Conservation (phyloP, 345 rosid genomes). For the Camelina laxa region DNA sequence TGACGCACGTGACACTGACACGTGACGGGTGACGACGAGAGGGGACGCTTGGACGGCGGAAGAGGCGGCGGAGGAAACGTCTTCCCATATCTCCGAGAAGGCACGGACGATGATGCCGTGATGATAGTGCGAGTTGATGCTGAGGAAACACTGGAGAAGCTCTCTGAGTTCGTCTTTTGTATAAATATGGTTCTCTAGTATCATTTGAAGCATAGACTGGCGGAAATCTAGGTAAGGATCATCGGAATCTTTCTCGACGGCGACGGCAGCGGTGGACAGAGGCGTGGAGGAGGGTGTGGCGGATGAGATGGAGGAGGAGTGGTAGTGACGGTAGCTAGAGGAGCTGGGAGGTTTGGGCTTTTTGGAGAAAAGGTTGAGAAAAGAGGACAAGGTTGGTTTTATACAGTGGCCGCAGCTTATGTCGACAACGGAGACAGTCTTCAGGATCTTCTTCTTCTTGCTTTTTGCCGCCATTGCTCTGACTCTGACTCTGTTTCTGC, state of each 20-base stretch:
- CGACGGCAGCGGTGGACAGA: slow-evolving; percentile 53
- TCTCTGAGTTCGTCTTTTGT: slow-evolving; percentile 73
- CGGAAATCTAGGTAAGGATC: slow-evolving; percentile 93
- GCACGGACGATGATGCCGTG: slow-evolving; percentile 79
- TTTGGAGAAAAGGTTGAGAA: slow-evolving; percentile 54
- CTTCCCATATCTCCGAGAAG: slow-evolving; percentile 92
- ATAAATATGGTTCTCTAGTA: slow-evolving; percentile 84
- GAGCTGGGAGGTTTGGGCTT: slow-evolving; percentile 28
- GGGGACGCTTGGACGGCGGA: slow-evolving; percentile 24
- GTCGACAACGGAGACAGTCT: slow-evolving; percentile 57
- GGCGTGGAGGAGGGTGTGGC: slow-evolving; percentile 44
- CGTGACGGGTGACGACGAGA: slow-evolving; percentile 3
- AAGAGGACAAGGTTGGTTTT: slow-evolving; percentile 50
- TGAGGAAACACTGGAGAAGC: slow-evolving; percentile 76
- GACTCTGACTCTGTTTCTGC: not conserved
- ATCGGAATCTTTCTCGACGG: slow-evolving; percentile 90
- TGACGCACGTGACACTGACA: slow-evolving; percentile 26
- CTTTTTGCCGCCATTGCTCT: slow-evolving; percentile 48
- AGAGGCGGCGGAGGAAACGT: slow-evolving; percentile 42
- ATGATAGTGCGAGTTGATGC: slow-evolving; percentile 70
- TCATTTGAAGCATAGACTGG: slow-evolving; percentile 96
- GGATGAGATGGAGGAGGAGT: slow-evolving; percentile 31
- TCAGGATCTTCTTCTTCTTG: slow-evolving; percentile 54
- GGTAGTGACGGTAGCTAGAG: slow-evolving; percentile 25
- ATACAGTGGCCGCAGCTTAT: slow-evolving; percentile 63